Evolutionary conservation across 352 stramenopile genomes (phyloP).

Genomic region (Blastocystis hominis): DNA sequence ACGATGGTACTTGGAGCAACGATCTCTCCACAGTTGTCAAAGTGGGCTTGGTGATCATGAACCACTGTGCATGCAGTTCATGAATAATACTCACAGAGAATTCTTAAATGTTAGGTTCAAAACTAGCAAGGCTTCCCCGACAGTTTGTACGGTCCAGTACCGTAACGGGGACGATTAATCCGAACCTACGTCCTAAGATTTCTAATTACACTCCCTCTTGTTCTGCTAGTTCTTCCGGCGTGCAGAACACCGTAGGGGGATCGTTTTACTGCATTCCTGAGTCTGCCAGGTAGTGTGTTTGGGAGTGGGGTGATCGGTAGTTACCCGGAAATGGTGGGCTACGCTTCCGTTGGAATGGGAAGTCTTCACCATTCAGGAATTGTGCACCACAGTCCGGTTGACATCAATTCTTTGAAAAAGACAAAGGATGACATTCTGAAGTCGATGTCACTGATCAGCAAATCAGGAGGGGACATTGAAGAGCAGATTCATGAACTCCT

Average conservation of each 20-base stretch:
- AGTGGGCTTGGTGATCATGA: background rate
- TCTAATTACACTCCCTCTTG: conserved; percentile 4
- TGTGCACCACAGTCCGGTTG: background rate
- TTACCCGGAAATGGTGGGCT: conserved; percentile 25
- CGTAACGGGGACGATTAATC: conserved; percentile 7
- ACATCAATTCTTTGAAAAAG: background rate
- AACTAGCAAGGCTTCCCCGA: conserved; percentile 38
- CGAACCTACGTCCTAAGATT: conserved; percentile 51
- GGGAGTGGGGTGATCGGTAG: background rate
- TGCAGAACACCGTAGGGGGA: conserved; percentile 5
- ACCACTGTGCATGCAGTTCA: background rate
- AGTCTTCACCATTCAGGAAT: background rate
- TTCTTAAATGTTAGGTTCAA: conserved; percentile 45
- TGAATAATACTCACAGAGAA: background rate
- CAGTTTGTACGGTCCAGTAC: conserved; percentile 11
- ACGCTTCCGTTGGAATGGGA: background rate
- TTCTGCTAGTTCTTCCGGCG: background rate
- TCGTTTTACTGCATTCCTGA: conserved; percentile 27
- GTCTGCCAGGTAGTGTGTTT: background rate
- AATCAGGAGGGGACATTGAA: conserved; percentile 32
- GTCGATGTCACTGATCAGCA: conserved; percentile 27
- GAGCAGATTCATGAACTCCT: conserved; percentile 14
- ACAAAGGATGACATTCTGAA: conserved; percentile 47
- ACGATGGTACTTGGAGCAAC: too few relatives aligned
- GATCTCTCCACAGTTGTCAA: too few relatives aligned